phyloP scores from a whole-genome alignment of 2,329 filamentous ascomycete species.

The Fusarium euwallaceae region DNA sequence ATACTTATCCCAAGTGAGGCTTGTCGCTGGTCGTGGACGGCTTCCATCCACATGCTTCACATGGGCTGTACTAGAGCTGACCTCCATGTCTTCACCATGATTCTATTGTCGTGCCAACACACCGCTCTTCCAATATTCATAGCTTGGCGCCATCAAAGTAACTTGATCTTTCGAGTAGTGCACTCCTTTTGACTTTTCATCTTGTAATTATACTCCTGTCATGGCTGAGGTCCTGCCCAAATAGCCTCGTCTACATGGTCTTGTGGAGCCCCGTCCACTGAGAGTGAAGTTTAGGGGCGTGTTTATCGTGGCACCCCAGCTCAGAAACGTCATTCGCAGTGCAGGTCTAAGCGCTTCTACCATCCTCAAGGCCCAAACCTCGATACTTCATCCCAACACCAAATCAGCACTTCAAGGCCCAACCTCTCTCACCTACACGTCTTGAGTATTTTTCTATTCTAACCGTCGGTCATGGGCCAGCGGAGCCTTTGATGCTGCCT shows the following conservation, averaged over 20 bases:
- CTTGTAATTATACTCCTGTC: neutral
- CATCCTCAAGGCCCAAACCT: slow-evolving; percentile 38
- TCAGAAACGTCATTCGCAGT: slow-evolving; percentile 41
- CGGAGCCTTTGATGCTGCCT: slow-evolving; percentile 15
- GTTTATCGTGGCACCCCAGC: slow-evolving; percentile 30
- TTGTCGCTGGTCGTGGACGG: neutral
- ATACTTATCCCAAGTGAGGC: neutral
- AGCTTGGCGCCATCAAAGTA: slow-evolving; percentile 7
- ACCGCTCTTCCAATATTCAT: neutral
- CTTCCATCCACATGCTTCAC: neutral
- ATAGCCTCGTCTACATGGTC: neutral
- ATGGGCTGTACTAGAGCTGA: neutral
- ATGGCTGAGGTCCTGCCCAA: neutral
- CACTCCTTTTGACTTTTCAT: neutral
- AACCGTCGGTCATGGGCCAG: slow-evolving; percentile 25
- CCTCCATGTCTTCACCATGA: neutral
- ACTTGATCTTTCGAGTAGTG: neutral
- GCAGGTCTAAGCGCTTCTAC: slow-evolving; percentile 23
- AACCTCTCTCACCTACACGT: slow-evolving; percentile 8
- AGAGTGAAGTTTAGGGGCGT: slow-evolving; percentile 21
- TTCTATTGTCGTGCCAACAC: neutral
- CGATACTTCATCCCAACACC: slow-evolving; percentile 32
- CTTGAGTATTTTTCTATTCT: neutral
- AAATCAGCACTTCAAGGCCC: slow-evolving; percentile 24
- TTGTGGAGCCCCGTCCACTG: slow-evolving; percentile 22